Conservation (phyloP, 164 flowering plant species). For the Houttuynia cordata region DNA sequence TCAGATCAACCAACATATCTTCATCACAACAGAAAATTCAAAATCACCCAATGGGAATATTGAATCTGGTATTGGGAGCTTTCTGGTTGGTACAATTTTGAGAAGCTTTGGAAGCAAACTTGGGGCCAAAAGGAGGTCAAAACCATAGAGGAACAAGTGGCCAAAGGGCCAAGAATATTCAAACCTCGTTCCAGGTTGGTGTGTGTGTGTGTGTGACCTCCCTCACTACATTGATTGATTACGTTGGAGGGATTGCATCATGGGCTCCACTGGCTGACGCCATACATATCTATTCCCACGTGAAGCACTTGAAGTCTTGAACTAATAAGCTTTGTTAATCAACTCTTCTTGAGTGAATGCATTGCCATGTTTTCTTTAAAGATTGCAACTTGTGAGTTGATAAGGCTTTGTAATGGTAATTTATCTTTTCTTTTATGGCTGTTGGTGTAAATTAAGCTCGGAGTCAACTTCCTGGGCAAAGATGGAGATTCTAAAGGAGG, state of each 20-base stretch:
- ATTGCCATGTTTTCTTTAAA: not conserved
- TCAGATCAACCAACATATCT: too few species aligned
- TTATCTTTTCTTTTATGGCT: not conserved
- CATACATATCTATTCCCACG: not conserved
- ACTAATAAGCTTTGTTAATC: not conserved
- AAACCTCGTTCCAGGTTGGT: conserved; percentile 20
- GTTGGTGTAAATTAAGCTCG: not conserved
- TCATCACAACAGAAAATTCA: too few species aligned
- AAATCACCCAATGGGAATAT: too few species aligned
- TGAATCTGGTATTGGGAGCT: too few species aligned
- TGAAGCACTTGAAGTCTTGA: not conserved
- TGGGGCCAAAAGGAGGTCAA: not conserved
- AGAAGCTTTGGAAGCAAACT: not conserved
- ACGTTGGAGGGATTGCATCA: not conserved
- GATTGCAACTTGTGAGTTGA: not conserved
- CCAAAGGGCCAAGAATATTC: conserved; percentile 12
- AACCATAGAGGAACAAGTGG: not conserved
- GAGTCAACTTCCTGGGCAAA: not conserved
- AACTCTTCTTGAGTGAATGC: not conserved
- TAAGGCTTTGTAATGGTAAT: not conserved
- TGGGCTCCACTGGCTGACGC: not conserved
- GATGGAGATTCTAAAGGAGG: not conserved
- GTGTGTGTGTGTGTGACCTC: not conserved
- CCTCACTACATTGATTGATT: not conserved
- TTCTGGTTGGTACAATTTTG: not conserved